Evolutionary conservation across 2,329 filamentous ascomycete species (phyloP).

Genomic region (Dothideomycetes sp.): DNA sequence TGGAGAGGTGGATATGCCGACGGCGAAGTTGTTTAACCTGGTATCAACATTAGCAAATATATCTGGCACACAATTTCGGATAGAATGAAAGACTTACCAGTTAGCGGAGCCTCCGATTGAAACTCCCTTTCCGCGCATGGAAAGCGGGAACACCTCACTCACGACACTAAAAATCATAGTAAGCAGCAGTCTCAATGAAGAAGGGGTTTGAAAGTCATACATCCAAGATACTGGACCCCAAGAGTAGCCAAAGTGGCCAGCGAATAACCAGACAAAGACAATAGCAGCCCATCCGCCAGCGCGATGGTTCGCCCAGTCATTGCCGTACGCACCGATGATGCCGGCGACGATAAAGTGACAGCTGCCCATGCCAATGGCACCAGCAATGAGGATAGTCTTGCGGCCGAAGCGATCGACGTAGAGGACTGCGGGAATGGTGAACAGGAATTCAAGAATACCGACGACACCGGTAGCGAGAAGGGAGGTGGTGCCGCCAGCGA

Average conservation of each 20-base stretch:
- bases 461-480: slow-evolving; percentile 58
- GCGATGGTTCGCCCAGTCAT: slow-evolving; percentile 15
- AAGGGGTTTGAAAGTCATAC: too few relatives aligned
- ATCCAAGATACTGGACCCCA: slow-evolving; percentile 41
- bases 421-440: slow-evolving; percentile 53
- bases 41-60: too few relatives aligned
- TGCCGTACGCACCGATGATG: slow-evolving; percentile 13
- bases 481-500: slow-evolving; percentile 33
- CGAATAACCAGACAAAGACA: slow-evolving; percentile 62
- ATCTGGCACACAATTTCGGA: too few relatives aligned
- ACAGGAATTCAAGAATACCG: slow-evolving; percentile 56
- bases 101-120: slow-evolving; percentile 12
- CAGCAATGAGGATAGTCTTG: slow-evolving; percentile 40
- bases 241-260: slow-evolving; percentile 62
- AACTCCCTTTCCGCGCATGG: slow-evolving; percentile 18
- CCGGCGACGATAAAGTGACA: slow-evolving; percentile 21
- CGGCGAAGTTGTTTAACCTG: slow-evolving; percentile 11
- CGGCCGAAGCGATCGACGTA: slow-evolving; percentile 56
- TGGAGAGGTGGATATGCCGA: slow-evolving; percentile 12
- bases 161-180: slow-evolving; percentile 11
- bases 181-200: background rate
- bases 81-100: slow-evolving; percentile 16
- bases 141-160: slow-evolving; percentile 17
- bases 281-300: slow-evolving; percentile 36
- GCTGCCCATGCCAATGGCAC: slow-evolving; percentile 20